Evolutionary conservation across 495 filamentous ascomycete genomes (phyloP).

Genomic region (Xylaria intraflava): DNA sequence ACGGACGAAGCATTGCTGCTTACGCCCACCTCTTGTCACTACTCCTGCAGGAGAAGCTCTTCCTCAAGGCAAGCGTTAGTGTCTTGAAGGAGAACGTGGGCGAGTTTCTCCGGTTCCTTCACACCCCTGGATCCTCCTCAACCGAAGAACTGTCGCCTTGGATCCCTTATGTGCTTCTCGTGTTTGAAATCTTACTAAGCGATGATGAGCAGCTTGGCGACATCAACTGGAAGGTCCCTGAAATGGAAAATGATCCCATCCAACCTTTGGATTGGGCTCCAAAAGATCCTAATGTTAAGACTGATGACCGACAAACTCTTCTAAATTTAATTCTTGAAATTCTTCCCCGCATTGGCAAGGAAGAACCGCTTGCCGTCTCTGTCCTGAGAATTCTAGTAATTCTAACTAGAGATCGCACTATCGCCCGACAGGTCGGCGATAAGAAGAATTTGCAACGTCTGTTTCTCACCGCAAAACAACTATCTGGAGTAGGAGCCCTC

Average conservation of each 20-base stretch:
- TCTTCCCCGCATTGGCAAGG: constrained; percentile 78
- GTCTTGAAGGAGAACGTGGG: constrained; percentile 73
- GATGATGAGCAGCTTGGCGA: constrained; percentile 77
- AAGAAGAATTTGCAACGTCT: constrained; percentile 83
- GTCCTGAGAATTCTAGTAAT: constrained; percentile 82
- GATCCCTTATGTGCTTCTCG: constrained; percentile 83
- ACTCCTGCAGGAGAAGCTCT: constrained; percentile 72
- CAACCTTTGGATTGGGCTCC: constrained; percentile 50
- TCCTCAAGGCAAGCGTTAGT: constrained; percentile 69
- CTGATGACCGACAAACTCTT: constrained; percentile 59
- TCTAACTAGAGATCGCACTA: constrained; percentile 67
- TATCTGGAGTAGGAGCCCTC: constrained; percentile 67
- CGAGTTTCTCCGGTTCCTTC: constrained; percentile 73
- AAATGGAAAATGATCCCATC: constrained; percentile 46
- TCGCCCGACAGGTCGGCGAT: constrained; percentile 72
- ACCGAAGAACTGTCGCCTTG: constrained; percentile 76
- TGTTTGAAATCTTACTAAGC: constrained; percentile 81
- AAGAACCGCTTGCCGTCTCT: constrained; percentile 76
- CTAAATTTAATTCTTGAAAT: constrained; percentile 73
- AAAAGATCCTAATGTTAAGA: constrained; percentile 57
- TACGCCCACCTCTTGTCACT: constrained; percentile 90
- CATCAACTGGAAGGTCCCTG: constrained; percentile 64
- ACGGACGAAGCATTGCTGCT: constrained; percentile 58
- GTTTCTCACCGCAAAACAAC: constrained; percentile 90
- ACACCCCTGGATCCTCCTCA: constrained; percentile 58